Percentiles rank a stretch among this genome's conserved stretches.
These are phyloP conservation scores for Rhizopogon vesiculosus DNA, from an alignment of 768 basidiomycete species.

Conservation along the genomic window DNA sequence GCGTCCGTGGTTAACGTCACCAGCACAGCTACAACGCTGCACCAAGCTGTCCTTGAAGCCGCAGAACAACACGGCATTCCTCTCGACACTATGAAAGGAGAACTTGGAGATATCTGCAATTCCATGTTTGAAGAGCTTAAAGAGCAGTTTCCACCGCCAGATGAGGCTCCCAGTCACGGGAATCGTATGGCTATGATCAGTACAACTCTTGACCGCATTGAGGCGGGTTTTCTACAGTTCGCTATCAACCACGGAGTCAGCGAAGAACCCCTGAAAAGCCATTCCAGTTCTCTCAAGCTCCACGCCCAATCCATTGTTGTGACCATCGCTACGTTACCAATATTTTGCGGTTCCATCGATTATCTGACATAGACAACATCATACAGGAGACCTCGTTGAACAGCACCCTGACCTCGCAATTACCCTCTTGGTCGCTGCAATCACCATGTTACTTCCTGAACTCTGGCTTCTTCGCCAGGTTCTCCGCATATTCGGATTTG, in stretches of 20 bases:
- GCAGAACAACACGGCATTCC: slow-evolving; percentile 1
- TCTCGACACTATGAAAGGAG: slow-evolving; percentile 12
- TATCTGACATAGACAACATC: neutral
- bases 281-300: slow-evolving; percentile 20
- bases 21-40: neutral
- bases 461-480: slow-evolving; percentile 25
- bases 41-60: neutral
- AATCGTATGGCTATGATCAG: slow-evolving; percentile 16
- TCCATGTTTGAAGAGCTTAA: slow-evolving; percentile 20
- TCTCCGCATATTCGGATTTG: slow-evolving; percentile 32
- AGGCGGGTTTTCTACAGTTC: slow-evolving; percentile 20
- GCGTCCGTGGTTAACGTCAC: neutral
- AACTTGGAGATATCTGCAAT: slow-evolving; percentile 9
- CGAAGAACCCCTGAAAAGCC: slow-evolving; percentile 16
- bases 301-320: slow-evolving; percentile 18
- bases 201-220: slow-evolving; percentile 18
- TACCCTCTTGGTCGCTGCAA: neutral
- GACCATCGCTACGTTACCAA: slow-evolving; percentile 14
- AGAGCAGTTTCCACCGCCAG: slow-evolving; percentile 23
- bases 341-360: neutral
- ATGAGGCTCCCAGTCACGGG: slow-evolving; percentile 25
- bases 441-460: slow-evolving; percentile 24
- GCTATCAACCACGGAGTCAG: slow-evolving; percentile 16
- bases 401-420: slow-evolving; percentile 28
- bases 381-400: slow-evolving; percentile 31